A percentile compares a stretch with the other conserved stretches of the same genome.
These are phyloP conservation scores for Clausena lansium DNA, from an alignment of 345 rosid species.

Conservation along the genomic window DNA sequence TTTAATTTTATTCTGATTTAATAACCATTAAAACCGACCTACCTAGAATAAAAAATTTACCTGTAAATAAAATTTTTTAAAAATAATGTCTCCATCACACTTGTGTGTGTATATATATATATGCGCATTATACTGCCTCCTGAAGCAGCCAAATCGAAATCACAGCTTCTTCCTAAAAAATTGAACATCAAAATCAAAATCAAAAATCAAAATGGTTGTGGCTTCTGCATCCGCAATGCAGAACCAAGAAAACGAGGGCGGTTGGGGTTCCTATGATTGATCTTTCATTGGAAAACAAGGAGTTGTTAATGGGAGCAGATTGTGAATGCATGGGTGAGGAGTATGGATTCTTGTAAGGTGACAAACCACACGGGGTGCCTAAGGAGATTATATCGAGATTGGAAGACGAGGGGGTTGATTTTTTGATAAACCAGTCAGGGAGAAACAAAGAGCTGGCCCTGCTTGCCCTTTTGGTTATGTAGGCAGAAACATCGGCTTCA, in stretches of 20 bases:
- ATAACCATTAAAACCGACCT: not conserved
- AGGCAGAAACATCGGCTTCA: conserved; percentile 79
- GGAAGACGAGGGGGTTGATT: conserved; percentile 56
- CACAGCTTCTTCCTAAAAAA: conserved; percentile 11
- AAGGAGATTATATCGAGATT: conserved; percentile 40
- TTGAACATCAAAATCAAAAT: conserved; percentile 5
- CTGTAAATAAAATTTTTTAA: not conserved
- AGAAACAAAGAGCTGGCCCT: conserved; percentile 75
- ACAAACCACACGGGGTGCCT: conserved; percentile 68
- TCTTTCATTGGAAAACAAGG: conserved; percentile 39
- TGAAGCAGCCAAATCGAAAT: not conserved
- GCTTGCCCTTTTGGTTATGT: conserved; percentile 87
- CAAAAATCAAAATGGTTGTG: conserved; percentile 45
- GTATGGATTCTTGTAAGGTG: conserved; percentile 79
- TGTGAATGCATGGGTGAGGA: conserved; percentile 76
- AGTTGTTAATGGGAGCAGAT: conserved; percentile 40
- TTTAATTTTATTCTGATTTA: conserved; percentile 9
- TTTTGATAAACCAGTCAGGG: conserved; percentile 61
- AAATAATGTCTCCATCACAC: not conserved
- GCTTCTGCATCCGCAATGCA: conserved; percentile 42
- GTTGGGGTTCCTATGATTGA: conserved; percentile 65
- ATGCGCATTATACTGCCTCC: conserved; percentile 1
- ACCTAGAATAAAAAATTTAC: no score
- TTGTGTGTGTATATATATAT: no score
- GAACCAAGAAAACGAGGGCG: conserved; percentile 46